Conservation (phyloP, 768 basidiomycete genomes). For the Serendipita indica region DNA sequence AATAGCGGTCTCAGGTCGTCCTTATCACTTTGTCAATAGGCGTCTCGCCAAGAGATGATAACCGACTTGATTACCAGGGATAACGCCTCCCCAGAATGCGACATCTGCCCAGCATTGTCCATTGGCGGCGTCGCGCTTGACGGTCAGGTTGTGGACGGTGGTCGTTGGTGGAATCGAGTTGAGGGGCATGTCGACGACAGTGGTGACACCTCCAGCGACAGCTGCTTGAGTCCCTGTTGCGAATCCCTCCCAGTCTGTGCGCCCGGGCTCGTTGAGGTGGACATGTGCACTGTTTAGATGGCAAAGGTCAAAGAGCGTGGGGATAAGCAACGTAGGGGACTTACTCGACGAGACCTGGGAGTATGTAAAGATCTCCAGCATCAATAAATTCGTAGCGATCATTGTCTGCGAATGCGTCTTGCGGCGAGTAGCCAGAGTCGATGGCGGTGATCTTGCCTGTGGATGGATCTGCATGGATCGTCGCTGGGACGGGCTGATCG, state of each 20-base stretch:
- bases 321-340: constrained; percentile 19
- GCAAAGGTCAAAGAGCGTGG: constrained; percentile 7
- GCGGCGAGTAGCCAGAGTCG: constrained; percentile 22
- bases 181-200: constrained; percentile 93
- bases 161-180: constrained; percentile 96
- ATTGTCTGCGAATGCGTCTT: constrained; percentile 20
- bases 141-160: constrained; percentile 55
- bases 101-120: constrained; percentile 69
- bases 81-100: constrained; percentile 89
- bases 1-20: constrained; percentile 60
- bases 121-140: constrained; percentile 55
- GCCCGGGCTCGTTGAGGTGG: constrained; percentile 86
- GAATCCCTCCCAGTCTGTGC: constrained; percentile 91
- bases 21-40: constrained; percentile 26
- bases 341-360: constrained; percentile 75
- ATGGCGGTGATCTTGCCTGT: constrained; percentile 50
- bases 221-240: constrained; percentile 84
- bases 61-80: constrained; percentile 75
- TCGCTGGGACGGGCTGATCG: constrained; percentile 41
- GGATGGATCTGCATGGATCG: constrained; percentile 40
- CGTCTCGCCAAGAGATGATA: background rate
- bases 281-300: constrained; percentile 54
- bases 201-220: constrained; percentile 86
- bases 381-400: constrained; percentile 32
- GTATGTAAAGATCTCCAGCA: constrained; percentile 40